Base-by-base conservation (phyloP, 2,329 filamentous ascomycete genomes). In the Delphinella strobiligena region DNA sequence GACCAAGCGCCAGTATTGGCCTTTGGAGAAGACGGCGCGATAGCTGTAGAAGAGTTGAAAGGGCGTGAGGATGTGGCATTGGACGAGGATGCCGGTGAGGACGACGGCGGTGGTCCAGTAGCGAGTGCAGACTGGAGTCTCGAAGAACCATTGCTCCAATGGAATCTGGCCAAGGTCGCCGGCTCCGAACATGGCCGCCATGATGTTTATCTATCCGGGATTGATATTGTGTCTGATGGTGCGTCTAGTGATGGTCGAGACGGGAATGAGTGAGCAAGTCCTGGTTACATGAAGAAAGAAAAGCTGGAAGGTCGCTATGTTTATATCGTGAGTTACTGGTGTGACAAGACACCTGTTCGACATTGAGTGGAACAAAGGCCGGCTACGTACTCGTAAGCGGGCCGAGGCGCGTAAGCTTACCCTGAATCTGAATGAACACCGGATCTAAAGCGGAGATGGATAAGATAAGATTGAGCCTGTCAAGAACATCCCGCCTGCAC, bases 41-140 rank as follows among this genome's bases (percentile, higher is more conserved):
- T 89, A 91, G 66, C 87, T 95, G 68, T 95, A 96, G 66, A 96
- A 98, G 19, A 98, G 75, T 64, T 96, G 88, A 55, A 93, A 95
- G 7, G 88, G 86, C 11, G 83, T 91, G 47, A 96, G 68, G 59
- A 96, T 80, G 54, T 93, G 79, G 63, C 87, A 96, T 62, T 96
- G 91, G 4, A 96, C 87, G 51, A 96, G 67, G 12, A 87, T 78
- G 50, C 87, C 93, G 9, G 82, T 91, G 42, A 86, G 68, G 31
- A 96, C 78, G 0, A 88, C 93, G 4, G 88, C 87, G 17, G 86
- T 88, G 16, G 91, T 96, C 91, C 91, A 98, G 80, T 84, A 93
- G 45, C 91, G 72, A 29, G 91, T 98, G 62, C 88, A 93, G 18
- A 91, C 78, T 3, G 91, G 91, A 82, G 95, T 95, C 61, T 98